Conservation (phyloP, 495 filamentous ascomycete genomes). For the Aspergillus campestris region DNA sequence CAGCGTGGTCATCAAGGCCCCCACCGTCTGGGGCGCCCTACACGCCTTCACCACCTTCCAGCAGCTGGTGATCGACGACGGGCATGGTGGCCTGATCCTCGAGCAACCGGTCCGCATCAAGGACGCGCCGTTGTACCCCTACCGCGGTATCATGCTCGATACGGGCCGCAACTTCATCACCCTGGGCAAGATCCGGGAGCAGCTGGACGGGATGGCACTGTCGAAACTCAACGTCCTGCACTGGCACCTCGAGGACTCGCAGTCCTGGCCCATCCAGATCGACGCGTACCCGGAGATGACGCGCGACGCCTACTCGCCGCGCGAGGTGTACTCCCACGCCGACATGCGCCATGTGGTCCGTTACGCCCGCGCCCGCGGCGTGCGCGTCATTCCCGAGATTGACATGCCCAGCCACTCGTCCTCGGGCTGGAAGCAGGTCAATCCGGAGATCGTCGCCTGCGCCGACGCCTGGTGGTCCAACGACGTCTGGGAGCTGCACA, state of each 20-base stretch:
- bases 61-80: slow-evolving; percentile 43
- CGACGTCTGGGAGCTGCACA: slow-evolving; percentile 42
- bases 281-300: slow-evolving; percentile 43
- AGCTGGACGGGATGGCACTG: slow-evolving; percentile 43
- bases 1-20: slow-evolving; percentile 35
- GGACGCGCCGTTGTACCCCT: slow-evolving; percentile 40
- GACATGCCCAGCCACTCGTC: slow-evolving; percentile 46
- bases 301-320: slow-evolving; percentile 43
- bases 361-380: slow-evolving; percentile 39
- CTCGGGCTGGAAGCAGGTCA: slow-evolving; percentile 47
- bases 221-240: slow-evolving; percentile 47
- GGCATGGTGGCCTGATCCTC: slow-evolving; percentile 35
- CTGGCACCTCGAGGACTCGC: slow-evolving; percentile 44
- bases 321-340: slow-evolving; percentile 31
- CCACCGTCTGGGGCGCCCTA: slow-evolving; percentile 47
- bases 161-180: slow-evolving; percentile 43
- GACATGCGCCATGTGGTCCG: slow-evolving; percentile 35
- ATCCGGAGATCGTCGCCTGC: slow-evolving; percentile 43
- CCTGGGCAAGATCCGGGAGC: slow-evolving; percentile 40
- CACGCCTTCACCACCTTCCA: slow-evolving; percentile 53
- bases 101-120: slow-evolving; percentile 42
- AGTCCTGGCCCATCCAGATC: slow-evolving; percentile 46
- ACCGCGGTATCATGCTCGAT: slow-evolving; percentile 45
- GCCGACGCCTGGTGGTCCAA: slow-evolving; percentile 50
- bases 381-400: slow-evolving; percentile 43